Evolutionary conservation across 1,139 yeast genomes (phyloP), one percentile per base, ranked within the genome.

Genomic region (Saccharomyces hybrid): DNA sequence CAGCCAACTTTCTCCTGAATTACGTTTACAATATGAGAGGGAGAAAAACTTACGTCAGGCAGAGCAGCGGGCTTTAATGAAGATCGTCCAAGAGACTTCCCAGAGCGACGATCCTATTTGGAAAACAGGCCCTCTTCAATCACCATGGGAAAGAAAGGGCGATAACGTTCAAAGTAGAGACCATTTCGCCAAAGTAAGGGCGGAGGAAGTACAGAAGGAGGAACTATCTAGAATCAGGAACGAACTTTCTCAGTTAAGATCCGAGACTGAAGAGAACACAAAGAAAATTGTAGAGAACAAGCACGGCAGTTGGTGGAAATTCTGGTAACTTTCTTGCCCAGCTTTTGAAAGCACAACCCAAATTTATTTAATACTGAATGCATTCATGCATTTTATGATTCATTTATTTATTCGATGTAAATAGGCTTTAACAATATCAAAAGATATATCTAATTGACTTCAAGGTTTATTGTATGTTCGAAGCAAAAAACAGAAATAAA

Each of bases 1-100:
- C 47, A 81, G 83, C 20, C 71, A 78, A 52, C 78, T 90, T 61
- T 87, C 96, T 2, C 97, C 97, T 0, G 96, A 90, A 65, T 73
- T 89, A 51, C 76, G 90, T 59, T 84, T 83, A 13, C 85, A 86
- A 56, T 88, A 88, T 66, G 93, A 87, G 64, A 74, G 76, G 54
- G 85, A 85, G 65, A 78, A 77, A 61, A 83, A 74, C 7, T 68
- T 85, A 55, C 76, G 95, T 69, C 78, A 81, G 65, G 74, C 77
- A 62, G 91, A 87, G 68, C 87, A 84, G 65, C 75, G 78, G 65
- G 82, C 80, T 62, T 70, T 86, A 59, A 85, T 85, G 80, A 80
- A 79, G 57, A 81, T 85, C 29, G 91, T 82, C 1, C 73, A 78
- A 56, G 64, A 78, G 59, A 85, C 93, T 0, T 70, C 88, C 1